Evolutionary conservation across 2,329 filamentous ascomycete genomes (phyloP), one percentile per base, ranked within the genome.

Genomic region (Colletotrichum sp.): DNA sequence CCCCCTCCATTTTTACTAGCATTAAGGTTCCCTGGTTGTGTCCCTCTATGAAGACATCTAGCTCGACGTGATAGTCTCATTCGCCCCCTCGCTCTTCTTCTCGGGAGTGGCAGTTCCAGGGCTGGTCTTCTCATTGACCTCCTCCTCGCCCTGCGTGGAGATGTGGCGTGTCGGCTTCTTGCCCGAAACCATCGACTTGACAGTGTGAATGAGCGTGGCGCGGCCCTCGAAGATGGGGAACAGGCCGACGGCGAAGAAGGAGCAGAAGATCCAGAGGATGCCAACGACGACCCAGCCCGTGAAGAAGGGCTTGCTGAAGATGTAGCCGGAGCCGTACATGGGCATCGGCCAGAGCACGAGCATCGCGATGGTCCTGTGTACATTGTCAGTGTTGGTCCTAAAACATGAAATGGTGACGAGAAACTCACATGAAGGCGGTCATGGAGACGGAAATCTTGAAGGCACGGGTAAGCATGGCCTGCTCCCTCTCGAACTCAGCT

Each of bases 341-440:
- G 96, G 96, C 90, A 98, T 96, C 0, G 96, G 96, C 95, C 96
- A 98, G 19, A 98, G 90, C 3, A 98, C 89, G 0, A 98, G 87
- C 72, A 98, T 88, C 0, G 92, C 89, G 0, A 98, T 77, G 0
- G 95, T 94, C 86, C 80, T 69, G 22, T 1, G 7, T 3, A 3
- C 8, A 27, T 13, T 19, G 63, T 76, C 6, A 72, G 63, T 29
- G 12, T 1, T 13, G 25, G 7, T 27, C 12, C 52, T 8, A 0
- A 57, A 57, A 4, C 22, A n/a, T n/a, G n/a, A n/a, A n/a, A 0
- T 44, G 30, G 9, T 29, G 15, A 0, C 6, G 5, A 5, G 6
- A 25, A 29, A 63, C 71, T 62, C 32, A 75, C 75, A 77, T 88
- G 78, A 90, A 83, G 12, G 92, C 87, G 1, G 93, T 95, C 36